A percentile compares a stretch with the other conserved stretches of the same genome.
Conservation (phyloP, 2,329 filamentous ascomycete genomes). For the Paracoccidioides brasiliensis region DNA sequence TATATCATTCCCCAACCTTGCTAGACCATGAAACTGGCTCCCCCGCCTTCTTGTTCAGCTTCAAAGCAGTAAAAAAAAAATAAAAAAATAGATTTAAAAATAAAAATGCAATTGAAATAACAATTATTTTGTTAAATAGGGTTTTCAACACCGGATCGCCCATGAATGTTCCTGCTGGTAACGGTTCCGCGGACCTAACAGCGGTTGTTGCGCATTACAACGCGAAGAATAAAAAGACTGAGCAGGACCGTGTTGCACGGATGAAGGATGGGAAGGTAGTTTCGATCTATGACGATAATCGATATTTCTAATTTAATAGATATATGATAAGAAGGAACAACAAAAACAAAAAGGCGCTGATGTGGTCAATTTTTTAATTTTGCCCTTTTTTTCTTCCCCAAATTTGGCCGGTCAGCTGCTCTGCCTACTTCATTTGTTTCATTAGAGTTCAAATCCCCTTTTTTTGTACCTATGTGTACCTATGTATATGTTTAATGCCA, state of each 20-base stretch:
- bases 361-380: not conserved
- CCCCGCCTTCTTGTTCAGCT: not conserved
- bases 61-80: not conserved
- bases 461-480: conserved; percentile 4
- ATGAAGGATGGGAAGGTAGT: conserved; percentile 32
- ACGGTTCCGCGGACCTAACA: conserved; percentile 44
- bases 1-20: conserved; percentile 32
- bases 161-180: conserved; percentile 51
- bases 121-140: conserved; percentile 25
- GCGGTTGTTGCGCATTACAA: conserved; percentile 50
- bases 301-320: conserved; percentile 12
- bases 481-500: conserved; percentile 3
- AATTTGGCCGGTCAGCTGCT: not conserved
- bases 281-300: conserved; percentile 31
- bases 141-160: conserved; percentile 50
- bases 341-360: not conserved
- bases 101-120: not conserved
- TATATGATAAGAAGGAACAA: not conserved
- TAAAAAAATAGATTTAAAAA: too few relatives aligned
- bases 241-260: conserved; percentile 41
- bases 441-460: conserved; percentile 4
- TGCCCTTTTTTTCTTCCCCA: not conserved
- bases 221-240: conserved; percentile 42
- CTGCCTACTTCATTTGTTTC: not conserved
- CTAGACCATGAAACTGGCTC: not conserved